Evolutionary conservation across 2,329 filamentous ascomycete species (phyloP), one percentile per base, ranked within the genome.

Genomic region (Aspergillus versicolor): DNA sequence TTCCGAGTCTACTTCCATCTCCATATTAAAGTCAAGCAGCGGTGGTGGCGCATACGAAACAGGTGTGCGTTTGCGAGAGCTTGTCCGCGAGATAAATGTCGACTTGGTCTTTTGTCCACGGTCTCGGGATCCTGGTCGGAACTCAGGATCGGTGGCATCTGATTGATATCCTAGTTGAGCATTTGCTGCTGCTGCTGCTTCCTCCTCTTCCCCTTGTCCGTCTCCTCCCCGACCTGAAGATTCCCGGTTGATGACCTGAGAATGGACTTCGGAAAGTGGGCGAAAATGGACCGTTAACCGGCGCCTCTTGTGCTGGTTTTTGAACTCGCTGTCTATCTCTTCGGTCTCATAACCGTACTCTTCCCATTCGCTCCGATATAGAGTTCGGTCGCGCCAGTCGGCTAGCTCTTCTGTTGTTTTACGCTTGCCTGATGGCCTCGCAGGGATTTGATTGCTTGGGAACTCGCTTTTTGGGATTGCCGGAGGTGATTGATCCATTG

Each of bases 301-400:
- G 19, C 68, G 65, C 52, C 67, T 64, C 58, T 75, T 76, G 19
- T 57, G 65, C 27, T 63, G 65, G 56, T 64, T 61, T 21, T 57
- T 58, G 45, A 76, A 54, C 2, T 71, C 67, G 9, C 71, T 66
- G 15, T 71, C 63, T 5, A 73, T 45, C 19, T 72, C 62, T 11
- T 65, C 49, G 2, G 64, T 56, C 7, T 67, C 67, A 37, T 65
- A 60, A 1, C 71, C 71, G 54, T 71, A 73, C n/a, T 70, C 69
- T 63, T 84, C 82, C 82, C 83, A 85, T 32, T 79, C 74, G 17
- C 76, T 73, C 45, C 72, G 75, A 51, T 80, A 82, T 2, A 79
- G 65, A 1, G 75, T 71, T 49, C 69, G 72, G 24, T 73, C 72
- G 50, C 79, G 75, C 83, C 83, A 85, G 49, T 79, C 70, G n/a